Conservation (phyloP, 1,284 basidiomycete genomes). For the Malassezia furfur region DNA sequence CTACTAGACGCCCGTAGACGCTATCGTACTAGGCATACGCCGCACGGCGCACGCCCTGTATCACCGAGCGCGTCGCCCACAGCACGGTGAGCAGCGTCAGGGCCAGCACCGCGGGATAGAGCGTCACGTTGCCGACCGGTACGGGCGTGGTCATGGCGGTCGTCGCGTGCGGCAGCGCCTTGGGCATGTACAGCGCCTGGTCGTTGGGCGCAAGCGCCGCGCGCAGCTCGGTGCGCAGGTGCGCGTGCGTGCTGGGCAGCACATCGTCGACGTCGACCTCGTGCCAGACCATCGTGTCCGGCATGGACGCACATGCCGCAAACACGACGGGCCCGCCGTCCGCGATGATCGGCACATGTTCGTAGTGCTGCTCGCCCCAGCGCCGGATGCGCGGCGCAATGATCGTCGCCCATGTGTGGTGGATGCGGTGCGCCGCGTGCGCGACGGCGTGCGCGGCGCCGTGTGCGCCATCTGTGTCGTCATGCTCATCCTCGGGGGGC, state of each 20-base stretch:
- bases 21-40: not conserved
- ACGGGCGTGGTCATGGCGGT: not conserved
- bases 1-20: constrained; percentile 54
- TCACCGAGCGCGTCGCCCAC: not conserved
- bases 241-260: not conserved
- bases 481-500: not conserved
- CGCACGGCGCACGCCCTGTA: not conserved
- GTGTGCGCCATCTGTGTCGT: too few species aligned
- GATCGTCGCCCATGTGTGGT: not conserved
- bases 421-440: too few species aligned
- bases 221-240: not conserved
- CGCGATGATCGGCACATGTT: not conserved
- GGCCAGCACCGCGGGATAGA: constrained; percentile 2
- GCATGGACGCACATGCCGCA: not conserved
- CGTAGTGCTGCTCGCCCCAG: not conserved
- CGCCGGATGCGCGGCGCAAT: not conserved
- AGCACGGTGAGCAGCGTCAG: constrained; percentile 2
- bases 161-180: too few species aligned
- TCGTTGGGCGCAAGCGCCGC: not conserved
- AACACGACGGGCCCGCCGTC: not conserved
- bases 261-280: not conserved
- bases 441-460: too few species aligned
- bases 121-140: constrained; percentile 4
- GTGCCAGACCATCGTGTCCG: not conserved
- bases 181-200: not conserved